Evolutionary conservation across 306 rosid species (phyloP), one percentile per base, ranked within the genome.

Genomic region (Vigna mungo): DNA sequence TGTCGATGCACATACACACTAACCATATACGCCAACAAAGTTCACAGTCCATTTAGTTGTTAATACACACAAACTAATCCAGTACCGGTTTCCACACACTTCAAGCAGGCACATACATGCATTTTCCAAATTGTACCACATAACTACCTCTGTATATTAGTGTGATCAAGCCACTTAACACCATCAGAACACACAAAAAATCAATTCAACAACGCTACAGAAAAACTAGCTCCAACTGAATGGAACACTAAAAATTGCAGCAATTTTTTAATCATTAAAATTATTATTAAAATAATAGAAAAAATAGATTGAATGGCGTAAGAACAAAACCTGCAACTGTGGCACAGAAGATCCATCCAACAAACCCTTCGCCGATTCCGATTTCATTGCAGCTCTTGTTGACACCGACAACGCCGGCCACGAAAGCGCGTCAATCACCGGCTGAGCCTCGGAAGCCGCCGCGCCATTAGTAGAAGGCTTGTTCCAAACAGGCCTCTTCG

Each of bases 321-420:
- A 53, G 82, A 72, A 84, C 47, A 84, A 48, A 87, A 94, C 97
- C 97, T 90, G 93, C 34, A 82, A 74, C 56, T 59, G 79, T 10
- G 86, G 44, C 51, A 74, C 67, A 55, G 96, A 73, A 7, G 87
- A 79, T 71, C 83, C 93, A 76, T 86, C 94, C 1, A 87, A 69
- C 84, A 85, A 81, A 60, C 82, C 85, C 89, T 86, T 87, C 9
- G 86, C 56, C 1, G 90, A 72, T 37, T 91, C 76, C 48, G 84
- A 81, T 82, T 90, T 92, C 21, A 78, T 30, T 0, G 85, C 49
- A 76, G 84, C 86, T 82, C 83, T 82, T 6, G 91, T 83, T 1
- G 97, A 83, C 81, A 86, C 91, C 8, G 94, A 85, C 60, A 90
- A 54, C 32, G 93, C 86, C 0, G 96, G 97, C 96, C 95, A 94